Evolutionary conservation across 2,329 filamentous ascomycete species (phyloP).

Genomic region (Ceratocystis smalleyi): DNA sequence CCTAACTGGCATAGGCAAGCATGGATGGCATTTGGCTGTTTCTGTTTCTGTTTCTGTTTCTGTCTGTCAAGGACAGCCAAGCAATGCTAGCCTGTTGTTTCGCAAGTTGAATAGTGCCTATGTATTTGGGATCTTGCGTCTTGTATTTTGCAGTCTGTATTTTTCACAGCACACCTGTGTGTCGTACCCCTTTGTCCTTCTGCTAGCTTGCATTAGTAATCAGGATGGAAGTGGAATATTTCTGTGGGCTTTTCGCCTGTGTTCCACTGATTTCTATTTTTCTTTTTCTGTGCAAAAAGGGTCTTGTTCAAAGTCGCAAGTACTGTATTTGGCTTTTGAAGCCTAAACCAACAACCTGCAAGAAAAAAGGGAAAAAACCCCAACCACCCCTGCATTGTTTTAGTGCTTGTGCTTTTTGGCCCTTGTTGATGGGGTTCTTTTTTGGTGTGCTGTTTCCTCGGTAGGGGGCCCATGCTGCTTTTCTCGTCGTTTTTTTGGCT

Average conservation of each 20-base stretch:
- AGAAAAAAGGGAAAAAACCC: not conserved
- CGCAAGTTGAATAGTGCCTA: not conserved
- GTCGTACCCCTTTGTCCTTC: not conserved
- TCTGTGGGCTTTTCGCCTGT: not conserved
- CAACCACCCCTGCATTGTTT: not conserved
- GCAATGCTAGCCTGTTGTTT: not conserved
- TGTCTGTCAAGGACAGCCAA: not conserved
- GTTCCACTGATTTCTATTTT: not conserved
- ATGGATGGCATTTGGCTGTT: not conserved
- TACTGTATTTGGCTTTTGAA: not conserved
- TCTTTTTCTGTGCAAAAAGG: not conserved
- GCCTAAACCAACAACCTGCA: not conserved
- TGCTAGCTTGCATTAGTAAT: not conserved
- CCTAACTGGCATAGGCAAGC: not conserved
- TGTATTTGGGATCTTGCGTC: not conserved
- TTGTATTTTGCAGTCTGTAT: not conserved
- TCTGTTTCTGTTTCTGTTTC: conserved; percentile 6
- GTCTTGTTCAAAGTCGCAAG: not conserved
- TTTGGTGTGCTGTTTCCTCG: conserved; percentile 4
- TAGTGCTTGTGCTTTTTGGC: conserved; percentile 4
- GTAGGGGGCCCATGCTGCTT: not conserved
- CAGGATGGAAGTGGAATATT: not conserved
- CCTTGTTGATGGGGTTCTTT: conserved; percentile 1
- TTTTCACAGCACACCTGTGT: not conserved
- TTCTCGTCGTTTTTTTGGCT: not conserved